Evolutionary conservation across 768 basidiomycete species (phyloP), one percentile per base, ranked within the genome.

Genomic region (Russula sp.): DNA sequence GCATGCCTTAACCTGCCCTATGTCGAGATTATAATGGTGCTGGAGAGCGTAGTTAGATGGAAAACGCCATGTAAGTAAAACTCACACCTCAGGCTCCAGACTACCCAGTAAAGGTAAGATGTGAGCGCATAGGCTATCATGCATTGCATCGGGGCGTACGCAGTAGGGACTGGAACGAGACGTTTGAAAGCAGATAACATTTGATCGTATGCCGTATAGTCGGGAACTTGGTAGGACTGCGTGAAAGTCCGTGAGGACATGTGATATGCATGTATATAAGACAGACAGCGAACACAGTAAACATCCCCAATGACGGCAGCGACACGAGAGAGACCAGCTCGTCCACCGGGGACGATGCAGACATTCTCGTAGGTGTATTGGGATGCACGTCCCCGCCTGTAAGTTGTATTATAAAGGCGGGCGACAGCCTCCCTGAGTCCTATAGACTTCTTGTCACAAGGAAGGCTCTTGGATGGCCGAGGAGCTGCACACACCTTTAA

Each of bases 311-410:
- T 83, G 55, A 98, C 94, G 16, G 95, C 91, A 14, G 94, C 94
- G 27, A 98, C 82, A 63, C 95, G 86, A 34, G 91, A 90, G 65
- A 98, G 80, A 11, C 94, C 94, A 2, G 94, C 80, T 59, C 93
- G 86, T 16, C 95, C 95, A 49, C 95, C 95, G 13, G 95, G 95
- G 0, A 97, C 94, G 68, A 98, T 96, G 70, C 91, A 94, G 13
- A 92, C 88, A 70, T 98, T 98, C 75, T 95, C 93, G 67, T 79
- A 89, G 1, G 92, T 94, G 73, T 97, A 98, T 68, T 95, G 81
- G 67, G 89, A 92, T 8, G 73, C 63, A 75, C 89, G 95, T 52
- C 84, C 90, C 68, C 88, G 75, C 39, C 95, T 84, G 73, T 96
- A 96, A 2, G 88, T 89, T 55, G 82, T 77, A 72, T 98, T 98